Conservation (phyloP, 257 asterid genomes). For the Haberlea rhodopensis region DNA sequence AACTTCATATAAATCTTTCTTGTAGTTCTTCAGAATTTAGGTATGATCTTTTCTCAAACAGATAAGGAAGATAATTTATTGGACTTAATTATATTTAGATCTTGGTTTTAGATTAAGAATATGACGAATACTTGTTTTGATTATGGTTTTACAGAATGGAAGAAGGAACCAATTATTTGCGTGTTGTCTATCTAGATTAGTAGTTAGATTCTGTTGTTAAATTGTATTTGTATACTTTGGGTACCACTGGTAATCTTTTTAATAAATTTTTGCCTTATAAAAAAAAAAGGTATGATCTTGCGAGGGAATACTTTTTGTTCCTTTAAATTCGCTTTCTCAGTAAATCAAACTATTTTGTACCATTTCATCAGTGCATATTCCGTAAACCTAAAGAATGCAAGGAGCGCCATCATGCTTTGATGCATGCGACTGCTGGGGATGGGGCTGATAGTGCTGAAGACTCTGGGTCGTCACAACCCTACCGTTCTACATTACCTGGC, state of each 20-base stretch:
- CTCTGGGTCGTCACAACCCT: constrained; percentile 89
- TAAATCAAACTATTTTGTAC: constrained; percentile 17
- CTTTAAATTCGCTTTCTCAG: background rate
- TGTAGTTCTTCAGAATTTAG: constrained; percentile 15
- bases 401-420: constrained; percentile 71
- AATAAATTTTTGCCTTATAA: too few species aligned
- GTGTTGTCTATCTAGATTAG: too few species aligned
- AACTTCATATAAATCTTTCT: constrained; percentile 5
- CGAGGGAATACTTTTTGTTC: background rate
- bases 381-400: constrained; percentile 95
- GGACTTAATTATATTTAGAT: too few species aligned
- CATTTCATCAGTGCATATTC: constrained; percentile 58
- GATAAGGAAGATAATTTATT: too few species aligned
- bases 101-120: too few species aligned
- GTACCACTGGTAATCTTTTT: too few species aligned
- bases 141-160: too few species aligned
- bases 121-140: too few species aligned
- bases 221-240: too few species aligned
- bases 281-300: constrained; percentile 5
- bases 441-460: constrained; percentile 98
- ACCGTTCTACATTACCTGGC: constrained; percentile 91
- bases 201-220: too few species aligned
- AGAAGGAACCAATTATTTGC: too few species aligned
- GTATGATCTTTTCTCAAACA: background rate
- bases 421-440: constrained; percentile 73